Evolutionary conservation across 768 basidiomycete species (phyloP).

Genomic region (Boletus rufocinnamomeus): DNA sequence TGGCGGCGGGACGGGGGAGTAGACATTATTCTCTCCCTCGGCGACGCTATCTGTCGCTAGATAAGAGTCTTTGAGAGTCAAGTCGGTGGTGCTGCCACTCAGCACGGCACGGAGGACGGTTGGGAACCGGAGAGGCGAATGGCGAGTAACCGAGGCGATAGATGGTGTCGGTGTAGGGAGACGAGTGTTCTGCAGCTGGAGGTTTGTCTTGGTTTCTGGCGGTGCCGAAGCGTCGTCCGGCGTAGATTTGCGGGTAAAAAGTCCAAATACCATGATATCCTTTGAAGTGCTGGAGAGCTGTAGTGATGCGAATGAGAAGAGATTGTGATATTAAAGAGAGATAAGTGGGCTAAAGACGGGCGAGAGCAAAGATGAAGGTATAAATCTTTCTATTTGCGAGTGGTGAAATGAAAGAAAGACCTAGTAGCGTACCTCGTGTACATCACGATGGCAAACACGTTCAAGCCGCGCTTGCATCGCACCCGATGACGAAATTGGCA

Average conservation of each 20-base stretch:
- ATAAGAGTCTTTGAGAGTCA: conserved; percentile 22
- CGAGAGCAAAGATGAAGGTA: conserved; percentile 2
- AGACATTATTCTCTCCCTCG: conserved; percentile 7
- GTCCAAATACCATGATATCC: conserved; percentile 41
- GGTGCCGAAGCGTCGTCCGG: conserved; percentile 12
- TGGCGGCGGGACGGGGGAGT: conserved; percentile 23
- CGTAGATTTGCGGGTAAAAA: conserved; percentile 41
- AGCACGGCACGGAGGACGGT: conserved; percentile 16
- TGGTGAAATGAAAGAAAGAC: conserved; percentile 16
- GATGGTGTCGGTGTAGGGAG: conserved; percentile 59
- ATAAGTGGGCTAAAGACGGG: background rate
- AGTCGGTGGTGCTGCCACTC: conserved; percentile 26
- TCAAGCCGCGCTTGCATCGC: conserved; percentile 8
- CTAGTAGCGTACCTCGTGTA: conserved; percentile 19
- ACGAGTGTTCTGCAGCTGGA: conserved; percentile 29
- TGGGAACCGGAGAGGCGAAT: conserved; percentile 28
- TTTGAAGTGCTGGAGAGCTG: background rate
- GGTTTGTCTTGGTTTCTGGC: conserved; percentile 2
- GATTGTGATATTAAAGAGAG: conserved; percentile 16
- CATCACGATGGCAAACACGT: conserved; percentile 24
- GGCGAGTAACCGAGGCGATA: conserved; percentile 34
- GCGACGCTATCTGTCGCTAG: conserved; percentile 5
- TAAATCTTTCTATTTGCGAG: conserved; percentile 10
- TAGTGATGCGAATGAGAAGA: background rate
- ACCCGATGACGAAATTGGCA: conserved; percentile 2